Evolutionary conservation across 148 eudicot genomes (phyloP), one percentile per base, ranked within the genome.

Genomic region (Cornus suecica): DNA sequence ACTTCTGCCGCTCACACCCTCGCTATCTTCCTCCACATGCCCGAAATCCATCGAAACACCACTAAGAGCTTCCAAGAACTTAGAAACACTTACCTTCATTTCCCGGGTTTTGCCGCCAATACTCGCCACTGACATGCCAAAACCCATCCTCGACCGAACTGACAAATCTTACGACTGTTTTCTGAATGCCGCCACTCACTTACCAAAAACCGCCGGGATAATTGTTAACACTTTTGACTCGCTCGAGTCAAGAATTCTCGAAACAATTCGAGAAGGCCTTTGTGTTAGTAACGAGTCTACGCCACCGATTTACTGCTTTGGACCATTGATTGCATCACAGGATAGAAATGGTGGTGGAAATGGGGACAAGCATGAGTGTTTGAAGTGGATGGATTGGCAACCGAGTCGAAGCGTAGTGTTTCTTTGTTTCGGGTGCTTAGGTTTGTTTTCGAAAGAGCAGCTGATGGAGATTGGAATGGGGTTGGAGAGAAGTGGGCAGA

Each of bases 391-490:
- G 8, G 84, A 82, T 54, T 66, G 65, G 22, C 87, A 87, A 66
- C 87, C 87, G 10, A 71, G 74, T 6, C 23, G 67, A 28, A 84
- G 83, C 60, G 89, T 87, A 2, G 71, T 82, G 20, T 84, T 84
- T 75, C 73, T 87, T 13, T 81, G 85, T 20, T 87, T 87, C 29
- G 89, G 87, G 15, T 77, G 87, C 70, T 15, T 74, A 45, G 88
- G 90, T 4, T 14, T 80, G 71, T 85, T 88, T 30, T 68, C 80
- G 0, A 52, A 25, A 31, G 80, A 80, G 27, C 94, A 90, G 73
- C 18, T 84, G 68, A 76, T n/a, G 54, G 90, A 88, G 66, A 78
- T 88, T 1, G 90, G 90, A 0, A 8, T 75, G 0, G 94, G 91
- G 65, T 76, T 90, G 68, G 91, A 90, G 68, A 78, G 48, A 41